A percentile compares a stretch with the other conserved stretches of the same genome.
phyloP scores from a whole-genome alignment of 2,329 filamentous ascomycete species.

The Penicillium sp. region DNA sequence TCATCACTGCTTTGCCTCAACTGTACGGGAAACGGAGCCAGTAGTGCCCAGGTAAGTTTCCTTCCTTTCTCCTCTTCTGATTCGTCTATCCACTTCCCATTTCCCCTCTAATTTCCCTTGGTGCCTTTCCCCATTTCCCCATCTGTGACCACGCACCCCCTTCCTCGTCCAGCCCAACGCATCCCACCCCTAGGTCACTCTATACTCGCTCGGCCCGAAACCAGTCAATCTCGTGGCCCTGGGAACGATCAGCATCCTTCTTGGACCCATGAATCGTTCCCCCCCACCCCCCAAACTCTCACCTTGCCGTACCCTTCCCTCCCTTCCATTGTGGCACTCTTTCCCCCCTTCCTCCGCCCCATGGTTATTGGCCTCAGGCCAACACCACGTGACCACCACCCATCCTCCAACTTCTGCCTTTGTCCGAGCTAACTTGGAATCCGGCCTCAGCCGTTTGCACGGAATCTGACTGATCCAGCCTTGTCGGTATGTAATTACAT shows the following conservation, averaged over 20 bases:
- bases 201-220: slow-evolving; percentile 11
- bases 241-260: slow-evolving; percentile 7
- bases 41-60: slow-evolving; percentile 8
- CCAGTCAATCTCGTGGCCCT: slow-evolving; percentile 6
- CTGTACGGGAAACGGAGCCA: slow-evolving; percentile 14
- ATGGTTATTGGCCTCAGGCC: slow-evolving; percentile 18
- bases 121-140: slow-evolving; percentile 4
- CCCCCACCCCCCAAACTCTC: background rate
- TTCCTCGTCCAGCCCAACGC: slow-evolving; percentile 12
- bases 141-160: slow-evolving; percentile 20
- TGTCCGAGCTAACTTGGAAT: slow-evolving; percentile 31
- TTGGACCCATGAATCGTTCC: slow-evolving; percentile 5
- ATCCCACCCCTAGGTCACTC: slow-evolving; percentile 8
- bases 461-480: slow-evolving; percentile 37
- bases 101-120: slow-evolving; percentile 2
- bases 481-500: slow-evolving; percentile 38
- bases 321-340: background rate
- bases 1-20: slow-evolving; percentile 17
- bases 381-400: slow-evolving; percentile 21
- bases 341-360: slow-evolving; percentile 1
- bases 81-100: slow-evolving; percentile 6
- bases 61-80: slow-evolving; percentile 9
- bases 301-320: slow-evolving; percentile 1
- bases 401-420: slow-evolving; percentile 29
- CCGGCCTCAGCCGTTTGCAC: slow-evolving; percentile 35